Evolutionary conservation across 106 monocot genomes (phyloP).

Genomic region (Dendrobium chrysotoxum): DNA sequence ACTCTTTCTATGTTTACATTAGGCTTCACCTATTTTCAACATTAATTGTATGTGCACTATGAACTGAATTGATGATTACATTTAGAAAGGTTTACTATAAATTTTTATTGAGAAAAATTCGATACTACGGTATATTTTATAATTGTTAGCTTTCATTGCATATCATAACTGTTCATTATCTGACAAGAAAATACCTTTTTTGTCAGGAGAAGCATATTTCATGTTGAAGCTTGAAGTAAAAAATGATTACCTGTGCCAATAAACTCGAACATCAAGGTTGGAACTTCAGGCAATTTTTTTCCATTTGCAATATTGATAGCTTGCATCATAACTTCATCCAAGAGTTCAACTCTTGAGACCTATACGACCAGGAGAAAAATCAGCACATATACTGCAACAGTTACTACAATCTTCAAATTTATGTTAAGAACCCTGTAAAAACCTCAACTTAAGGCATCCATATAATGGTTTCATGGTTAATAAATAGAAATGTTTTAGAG

Average conservation of each 20-base stretch:
- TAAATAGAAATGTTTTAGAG: not conserved
- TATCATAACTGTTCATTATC: not conserved
- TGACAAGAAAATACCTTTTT: not conserved
- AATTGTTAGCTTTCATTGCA: not conserved
- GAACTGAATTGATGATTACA: not conserved
- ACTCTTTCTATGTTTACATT: too few species aligned
- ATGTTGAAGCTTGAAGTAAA: not conserved
- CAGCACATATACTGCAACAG: not conserved
- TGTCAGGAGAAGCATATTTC: not conserved
- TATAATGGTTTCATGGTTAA: not conserved
- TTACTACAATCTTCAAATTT: not conserved
- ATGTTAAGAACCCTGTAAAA: not conserved
- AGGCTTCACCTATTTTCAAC: too few species aligned
- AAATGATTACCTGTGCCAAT: conserved; percentile 79
- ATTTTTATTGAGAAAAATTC: not conserved
- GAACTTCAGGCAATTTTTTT: conserved; percentile 78
- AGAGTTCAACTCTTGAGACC: conserved; percentile 91
- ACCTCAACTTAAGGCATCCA: not conserved
- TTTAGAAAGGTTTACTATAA: not conserved
- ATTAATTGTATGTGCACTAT: too few species aligned
- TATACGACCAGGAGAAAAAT: conserved; percentile 13
- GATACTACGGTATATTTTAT: not conserved
- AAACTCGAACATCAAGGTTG: conserved; percentile 98
- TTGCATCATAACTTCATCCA: conserved; percentile 91
- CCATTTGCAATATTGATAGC: conserved; percentile 92